phyloP scores from a whole-genome alignment of 768 basidiomycete species.

The Phanerodontia chrysosporium region DNA sequence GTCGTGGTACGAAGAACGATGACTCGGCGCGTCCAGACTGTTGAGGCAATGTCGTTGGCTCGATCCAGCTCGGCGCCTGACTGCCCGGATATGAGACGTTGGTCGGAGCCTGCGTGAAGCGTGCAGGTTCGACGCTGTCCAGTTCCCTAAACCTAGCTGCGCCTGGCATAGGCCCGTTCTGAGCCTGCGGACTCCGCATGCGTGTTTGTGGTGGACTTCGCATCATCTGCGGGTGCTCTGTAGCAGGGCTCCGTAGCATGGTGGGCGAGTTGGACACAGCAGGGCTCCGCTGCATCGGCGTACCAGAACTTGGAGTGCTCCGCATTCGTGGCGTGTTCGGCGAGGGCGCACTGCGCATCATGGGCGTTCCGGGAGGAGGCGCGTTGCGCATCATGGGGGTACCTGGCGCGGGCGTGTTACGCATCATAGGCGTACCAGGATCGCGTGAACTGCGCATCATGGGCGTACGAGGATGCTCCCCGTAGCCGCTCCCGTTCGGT shows the following conservation, averaged over 20 bases:
- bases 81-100: slow-evolving; percentile 10
- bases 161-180: slow-evolving; percentile 1
- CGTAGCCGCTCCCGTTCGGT: not conserved
- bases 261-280: not conserved
- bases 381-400: not conserved
- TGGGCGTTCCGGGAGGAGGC: too few species aligned
- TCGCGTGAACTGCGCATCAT: not conserved
- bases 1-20: not conserved
- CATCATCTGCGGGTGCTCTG: too few species aligned
- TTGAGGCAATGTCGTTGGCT: not conserved
- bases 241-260: too few species aligned
- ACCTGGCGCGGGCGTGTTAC: not conserved
- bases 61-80: not conserved
- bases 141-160: slow-evolving; percentile 1
- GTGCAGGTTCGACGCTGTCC: not conserved
- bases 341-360: not conserved
- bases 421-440: not conserved
- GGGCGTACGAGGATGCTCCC: not conserved
- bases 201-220: too few species aligned
- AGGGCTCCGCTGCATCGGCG: not conserved
- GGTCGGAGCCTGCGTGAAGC: slow-evolving; percentile 1
- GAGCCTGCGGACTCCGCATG: not conserved
- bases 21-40: not conserved
- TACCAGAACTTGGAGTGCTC: not conserved
- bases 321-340: not conserved